Evolutionary conservation across 2,329 filamentous ascomycete genomes (phyloP).

Genomic region (Verticillium isaacii): DNA sequence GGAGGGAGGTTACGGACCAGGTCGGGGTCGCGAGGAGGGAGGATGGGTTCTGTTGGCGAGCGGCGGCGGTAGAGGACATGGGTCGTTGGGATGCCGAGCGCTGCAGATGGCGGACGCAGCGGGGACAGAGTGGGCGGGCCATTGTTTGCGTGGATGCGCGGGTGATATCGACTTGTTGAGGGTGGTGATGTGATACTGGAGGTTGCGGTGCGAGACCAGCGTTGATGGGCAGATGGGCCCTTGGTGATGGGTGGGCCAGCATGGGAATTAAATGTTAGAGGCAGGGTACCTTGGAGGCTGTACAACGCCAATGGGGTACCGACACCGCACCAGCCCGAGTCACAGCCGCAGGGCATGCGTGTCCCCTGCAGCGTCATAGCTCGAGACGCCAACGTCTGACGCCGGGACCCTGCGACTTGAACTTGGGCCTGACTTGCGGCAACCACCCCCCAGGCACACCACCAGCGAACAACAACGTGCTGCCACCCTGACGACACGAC

Average conservation of each 20-base stretch:
- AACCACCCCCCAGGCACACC: not conserved
- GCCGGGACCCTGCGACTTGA: slow-evolving; percentile 1
- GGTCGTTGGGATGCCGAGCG: not conserved
- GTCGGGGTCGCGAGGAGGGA: slow-evolving; percentile 58
- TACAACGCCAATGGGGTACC: not conserved
- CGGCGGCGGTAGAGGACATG: not conserved
- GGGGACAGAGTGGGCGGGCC: slow-evolving; percentile 3
- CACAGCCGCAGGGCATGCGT: not conserved
- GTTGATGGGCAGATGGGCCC: not conserved
- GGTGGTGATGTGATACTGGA: not conserved
- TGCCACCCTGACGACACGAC: not conserved
- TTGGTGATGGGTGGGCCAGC: not conserved
- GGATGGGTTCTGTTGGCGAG: slow-evolving; percentile 5
- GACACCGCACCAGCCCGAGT: not conserved
- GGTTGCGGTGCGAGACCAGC: not conserved
- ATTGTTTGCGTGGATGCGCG: not conserved
- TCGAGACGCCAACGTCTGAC: slow-evolving; percentile 2
- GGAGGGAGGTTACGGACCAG: slow-evolving; percentile 78
- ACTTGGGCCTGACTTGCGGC: not conserved
- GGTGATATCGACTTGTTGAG: not conserved
- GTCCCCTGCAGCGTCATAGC: slow-evolving; percentile 2
- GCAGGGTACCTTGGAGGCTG: not conserved
- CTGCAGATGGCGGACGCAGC: slow-evolving; percentile 2
- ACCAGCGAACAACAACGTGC: not conserved
- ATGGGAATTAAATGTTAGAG: slow-evolving; percentile 1